Evolutionary conservation across 495 filamentous ascomycete genomes (phyloP), one percentile per base, ranked within the genome.

Genomic region (Rostrohypoxylon terebratum): DNA sequence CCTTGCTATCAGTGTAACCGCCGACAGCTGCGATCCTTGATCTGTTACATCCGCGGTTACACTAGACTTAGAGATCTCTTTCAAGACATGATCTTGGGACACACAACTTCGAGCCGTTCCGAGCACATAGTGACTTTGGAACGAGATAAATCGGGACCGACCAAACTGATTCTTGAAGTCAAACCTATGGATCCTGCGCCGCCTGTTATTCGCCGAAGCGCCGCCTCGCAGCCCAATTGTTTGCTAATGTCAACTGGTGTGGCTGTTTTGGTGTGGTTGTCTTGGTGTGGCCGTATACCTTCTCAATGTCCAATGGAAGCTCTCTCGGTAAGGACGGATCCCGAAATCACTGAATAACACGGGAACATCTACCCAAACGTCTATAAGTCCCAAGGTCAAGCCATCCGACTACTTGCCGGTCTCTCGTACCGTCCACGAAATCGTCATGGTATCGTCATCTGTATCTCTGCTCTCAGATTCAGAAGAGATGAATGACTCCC

Each of bases 31-130:
- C 61, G 48, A 69, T 69, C 71, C 66, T 47, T 47, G 61, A 36
- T 25, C 16, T 36, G 60, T 69, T 58, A 47, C 33, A 14, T 40
- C 20, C 44, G 61, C 44, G 65, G 61, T 63, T 68, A 44, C 28
- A 73, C 50, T 16, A 20, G 36, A 9, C 34, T 45, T 63, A 21
- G 31, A 64, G 47, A 65, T 73, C 70, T 69, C 59, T 38, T 60
- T 60, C 47, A 48, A 51, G 57, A 73, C 55, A 63, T n/a, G 34
- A 69, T 66, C 10, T 62, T 69, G 71, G 66, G 70, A 48, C 57
- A 48, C 61, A 53, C 57, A 58, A 73, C 48, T 48, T 69, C 66
- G 71, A 73, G 71, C 66, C 66, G 71, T 73, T 31, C 71, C 66
- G 66, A 69, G 66, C 42, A 66, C 36, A 57, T 14, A 6, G 36